Conservation (phyloP, 768 basidiomycete genomes). For the Gautieria morchelliformis region DNA sequence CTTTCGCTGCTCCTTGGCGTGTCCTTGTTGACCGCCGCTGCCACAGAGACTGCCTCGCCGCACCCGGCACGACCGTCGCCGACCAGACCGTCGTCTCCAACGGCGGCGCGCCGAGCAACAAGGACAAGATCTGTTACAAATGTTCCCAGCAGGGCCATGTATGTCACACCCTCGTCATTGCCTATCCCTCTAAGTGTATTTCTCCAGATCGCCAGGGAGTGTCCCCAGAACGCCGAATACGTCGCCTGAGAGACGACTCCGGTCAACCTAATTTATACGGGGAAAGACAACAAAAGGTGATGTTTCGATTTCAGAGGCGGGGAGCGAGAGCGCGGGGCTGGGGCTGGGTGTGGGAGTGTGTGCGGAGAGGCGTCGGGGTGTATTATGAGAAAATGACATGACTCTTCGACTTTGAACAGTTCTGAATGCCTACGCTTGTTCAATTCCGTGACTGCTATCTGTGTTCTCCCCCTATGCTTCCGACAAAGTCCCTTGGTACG, state of each 20-base stretch:
- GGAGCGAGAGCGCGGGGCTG: not conserved
- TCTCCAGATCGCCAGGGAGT: conserved; percentile 18
- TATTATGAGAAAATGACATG: not conserved
- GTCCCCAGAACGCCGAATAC: conserved; percentile 15
- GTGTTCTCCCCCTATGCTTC: not conserved
- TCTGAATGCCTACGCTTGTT: not conserved
- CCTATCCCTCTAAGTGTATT: conserved; percentile 19
- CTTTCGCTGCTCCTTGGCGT: too few species aligned
- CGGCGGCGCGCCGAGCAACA: conserved; percentile 35
- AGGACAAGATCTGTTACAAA: conserved; percentile 79
- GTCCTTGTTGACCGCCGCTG: too few species aligned
- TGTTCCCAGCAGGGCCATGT: conserved; percentile 86
- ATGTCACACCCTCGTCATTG: conserved; percentile 21
- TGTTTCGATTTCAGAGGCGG: not conserved
- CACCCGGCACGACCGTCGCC: conserved; percentile 44
- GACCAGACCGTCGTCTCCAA: conserved; percentile 36
- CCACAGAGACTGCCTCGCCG: conserved; percentile 70
- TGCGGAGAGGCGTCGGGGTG: not conserved
- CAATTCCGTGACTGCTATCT: not conserved
- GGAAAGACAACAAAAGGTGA: not conserved
- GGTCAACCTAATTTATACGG: too few species aligned
- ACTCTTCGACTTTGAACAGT: not conserved
- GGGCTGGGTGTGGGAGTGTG: too few species aligned
- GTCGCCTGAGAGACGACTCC: too few species aligned
- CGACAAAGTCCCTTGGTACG: not conserved